Base-by-base conservation (phyloP, 129 eudicot species). In the sunflower (Helianthus annuus) region DNA sequence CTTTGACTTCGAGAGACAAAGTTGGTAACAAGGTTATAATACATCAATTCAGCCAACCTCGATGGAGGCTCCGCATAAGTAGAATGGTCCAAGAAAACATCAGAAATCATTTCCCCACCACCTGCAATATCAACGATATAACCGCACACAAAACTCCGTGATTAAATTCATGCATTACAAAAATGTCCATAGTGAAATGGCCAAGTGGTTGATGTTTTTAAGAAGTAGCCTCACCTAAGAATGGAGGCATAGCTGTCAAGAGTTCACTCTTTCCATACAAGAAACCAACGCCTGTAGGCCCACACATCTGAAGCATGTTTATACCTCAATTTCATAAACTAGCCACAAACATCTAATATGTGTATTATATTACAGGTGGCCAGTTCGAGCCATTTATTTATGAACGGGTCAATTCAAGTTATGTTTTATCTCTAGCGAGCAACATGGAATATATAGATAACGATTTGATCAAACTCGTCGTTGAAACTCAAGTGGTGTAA, bases 271-370 rank as follows among this genome's bases (percentile, higher is more conserved):
- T 95, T 52, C 96, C 99, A 72, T 90, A 95, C 69, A 95, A 82
- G 96, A 95, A 95, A 48, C 99, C 99, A 70, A 95, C 72, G 89
- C 99, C 99, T 85, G 99, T 95, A 79, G 97, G 99, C 89, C 97
- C 99, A 88, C 99, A 95, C 99, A 95, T 95, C 99, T 95, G 97
- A 90, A 88, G 91, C 88, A 90, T 81, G 91, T 68, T 88, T 80
- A 88, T 70, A 73, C 57, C 77, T 85, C 78, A 65, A 84, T 70
- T 84, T 52, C 68, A 76, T 71, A 68, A 51, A 79, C 66, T 36
- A 17, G 29, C 13, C 7, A 65, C 27, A 77, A 24, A 57, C 44
- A 65, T 27, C 17, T 2, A 49, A 71, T 54, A 27, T 65, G 34
- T 32, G 10, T n/a, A 38, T 48, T n/a, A 38, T 48, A 52, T 12